These are phyloP conservation scores for Globisporangium cederbergense DNA, from an alignment of 352 stramenopile species.

Conservation along the genomic window DNA sequence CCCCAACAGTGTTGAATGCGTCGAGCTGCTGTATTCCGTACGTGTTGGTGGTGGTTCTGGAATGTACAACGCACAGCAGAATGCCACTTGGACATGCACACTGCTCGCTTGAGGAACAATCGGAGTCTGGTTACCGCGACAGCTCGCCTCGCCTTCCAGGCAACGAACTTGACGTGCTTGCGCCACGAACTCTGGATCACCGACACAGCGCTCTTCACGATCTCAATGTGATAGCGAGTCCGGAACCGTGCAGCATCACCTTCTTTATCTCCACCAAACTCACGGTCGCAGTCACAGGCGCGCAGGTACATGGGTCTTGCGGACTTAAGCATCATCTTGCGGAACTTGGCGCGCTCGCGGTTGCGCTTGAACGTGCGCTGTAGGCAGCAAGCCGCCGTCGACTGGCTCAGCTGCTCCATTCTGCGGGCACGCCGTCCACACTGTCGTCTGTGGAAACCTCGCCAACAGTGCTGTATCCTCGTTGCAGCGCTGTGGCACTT, in stretches of 20 bases:
- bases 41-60: background rate
- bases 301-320: conserved; percentile 49
- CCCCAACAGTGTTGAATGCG: conserved; percentile 19
- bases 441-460: conserved; percentile 8
- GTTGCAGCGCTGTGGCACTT: conserved; percentile 20
- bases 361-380: conserved; percentile 43
- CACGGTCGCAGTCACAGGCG: conserved; percentile 17
- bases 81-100: conserved; percentile 13
- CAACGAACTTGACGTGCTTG: conserved; percentile 22
- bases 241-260: conserved; percentile 21
- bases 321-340: conserved; percentile 28
- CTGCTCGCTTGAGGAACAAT: conserved; percentile 3
- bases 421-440: conserved; percentile 23
- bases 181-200: conserved; percentile 54
- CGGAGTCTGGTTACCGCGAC: conserved; percentile 11
- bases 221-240: conserved; percentile 26
- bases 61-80: background rate
- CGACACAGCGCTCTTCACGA: conserved; percentile 38
- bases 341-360: conserved; percentile 26
- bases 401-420: conserved; percentile 21
- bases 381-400: conserved; percentile 45
- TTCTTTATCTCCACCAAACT: background rate
- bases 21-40: background rate
- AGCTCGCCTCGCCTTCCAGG: conserved; percentile 10
- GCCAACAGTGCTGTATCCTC: conserved; percentile 44